These are phyloP conservation scores for Parmelia sp. DNA, from an alignment of 495 filamentous ascomycete genomes.

Conservation along the genomic window DNA sequence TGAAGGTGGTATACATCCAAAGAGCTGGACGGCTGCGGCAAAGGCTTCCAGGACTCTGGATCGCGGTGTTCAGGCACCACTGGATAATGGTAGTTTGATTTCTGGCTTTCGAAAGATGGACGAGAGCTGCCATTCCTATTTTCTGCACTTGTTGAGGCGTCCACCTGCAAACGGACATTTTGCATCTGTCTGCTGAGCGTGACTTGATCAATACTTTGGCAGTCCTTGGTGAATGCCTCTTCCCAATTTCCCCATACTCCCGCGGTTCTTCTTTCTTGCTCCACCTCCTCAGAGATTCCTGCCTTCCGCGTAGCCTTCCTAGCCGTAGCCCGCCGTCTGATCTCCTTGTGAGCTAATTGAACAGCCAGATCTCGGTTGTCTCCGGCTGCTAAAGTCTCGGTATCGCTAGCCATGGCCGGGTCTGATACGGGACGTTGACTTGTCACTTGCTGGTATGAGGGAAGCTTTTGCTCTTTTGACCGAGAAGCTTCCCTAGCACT, in stretches of 20 bases:
- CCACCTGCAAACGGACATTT: slow-evolving; percentile 31
- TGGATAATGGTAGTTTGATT: slow-evolving; percentile 46
- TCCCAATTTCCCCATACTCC: slow-evolving; percentile 61
- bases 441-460: slow-evolving; percentile 8
- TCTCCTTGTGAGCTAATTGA: slow-evolving; percentile 66
- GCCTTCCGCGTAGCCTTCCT: slow-evolving; percentile 49
- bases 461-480: slow-evolving; percentile 11
- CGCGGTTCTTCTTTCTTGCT: slow-evolving; percentile 50
- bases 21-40: slow-evolving; percentile 17
- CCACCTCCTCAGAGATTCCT: slow-evolving; percentile 49
- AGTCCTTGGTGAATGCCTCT: slow-evolving; percentile 26
- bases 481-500: slow-evolving; percentile 13
- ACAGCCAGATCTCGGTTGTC: slow-evolving; percentile 73
- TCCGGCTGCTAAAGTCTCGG: slow-evolving; percentile 56
- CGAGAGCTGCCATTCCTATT: slow-evolving; percentile 15
- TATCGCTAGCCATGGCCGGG: slow-evolving; percentile 37
- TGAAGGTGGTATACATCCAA: slow-evolving; percentile 20
- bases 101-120: slow-evolving; percentile 12
- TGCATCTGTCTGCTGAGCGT: slow-evolving; percentile 45
- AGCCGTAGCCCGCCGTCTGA: slow-evolving; percentile 58
- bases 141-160: slow-evolving; percentile 19
- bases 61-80: slow-evolving; percentile 44
- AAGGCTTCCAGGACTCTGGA: slow-evolving; percentile 3
- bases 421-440: slow-evolving; percentile 31
- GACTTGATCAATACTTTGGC: slow-evolving; percentile 34